Evolutionary conservation across 768 basidiomycete genomes (phyloP), one percentile per base, ranked within the genome.

Genomic region (Lactifluus subvellereus): DNA sequence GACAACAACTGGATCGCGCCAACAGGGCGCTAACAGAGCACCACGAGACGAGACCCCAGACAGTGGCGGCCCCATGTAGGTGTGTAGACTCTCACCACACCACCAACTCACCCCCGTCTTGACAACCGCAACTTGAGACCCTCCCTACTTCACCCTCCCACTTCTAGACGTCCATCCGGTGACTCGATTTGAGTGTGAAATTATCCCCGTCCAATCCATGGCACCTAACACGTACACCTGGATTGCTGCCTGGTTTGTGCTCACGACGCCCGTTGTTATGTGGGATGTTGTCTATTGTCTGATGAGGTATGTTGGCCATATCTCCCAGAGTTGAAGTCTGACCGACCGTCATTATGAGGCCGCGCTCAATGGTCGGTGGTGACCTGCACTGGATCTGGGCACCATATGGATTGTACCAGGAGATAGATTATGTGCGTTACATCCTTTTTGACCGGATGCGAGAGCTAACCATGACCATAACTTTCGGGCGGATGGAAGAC

Each of bases 361-460:
- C 93, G 20, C 82, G 91, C 22, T 94, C 91, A 4, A 90, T 94
- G 86, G 77, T 76, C 67, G 92, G 90, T 0, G 94, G 94, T 2
- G 91, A 94, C 73, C 77, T 94, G 51, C 89, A 94, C 68, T 95
- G 92, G 93, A 82, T 95, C 49, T 96, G 93, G 94, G 77, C 81
- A 62, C 91, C 91, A 2, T 95, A 95, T 70, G 81, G 78, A 30
- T 62, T 89, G 35, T 93, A 92, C 74, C 86, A 91, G 70, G 77
- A 86, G n/a, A 76, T 91, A 38, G 76, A 79, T 64, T 70, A 74
- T 49, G 77, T 79, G 65, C 59, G 76, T 72, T 22, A 30, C 53
- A 33, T 59, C 18, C 53, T 45, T 38, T 55, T 42, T 69, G 45
- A 69, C n/a, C 53, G 33, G 32, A 13, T n/a, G 20, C 3, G 7